Base-by-base conservation (phyloP, 2,329 filamentous ascomycete genomes). In the Podosphaera fusca region DNA sequence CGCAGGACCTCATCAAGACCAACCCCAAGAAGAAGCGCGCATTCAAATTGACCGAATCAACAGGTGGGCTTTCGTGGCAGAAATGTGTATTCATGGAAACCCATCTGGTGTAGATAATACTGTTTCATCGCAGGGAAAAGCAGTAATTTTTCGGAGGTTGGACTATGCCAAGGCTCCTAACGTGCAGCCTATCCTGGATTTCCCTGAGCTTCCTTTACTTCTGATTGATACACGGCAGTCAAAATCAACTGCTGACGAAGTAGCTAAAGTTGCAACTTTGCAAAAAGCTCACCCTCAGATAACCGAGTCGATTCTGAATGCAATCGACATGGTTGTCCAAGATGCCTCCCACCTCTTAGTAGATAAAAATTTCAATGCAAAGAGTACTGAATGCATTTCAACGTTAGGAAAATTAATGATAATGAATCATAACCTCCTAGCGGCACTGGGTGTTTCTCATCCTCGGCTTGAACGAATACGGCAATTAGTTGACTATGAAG, bases 41-140 rank as follows among this genome's bases (percentile, higher is more conserved):
- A 71, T 88, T 49, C 90, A 98, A 68, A 78, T 96, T 35, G 89
- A 96, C 71, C 81, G 90, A 61, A 95, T 98, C 71, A 98, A 98
- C 70, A 79, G 85, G 60, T 98, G 94, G 92, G 89, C 92, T 0
- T 96, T 95, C 69, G 92, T 98, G 0, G 85, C 85, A 31, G 92
- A 98, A 69, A 85, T 96, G 80, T 92, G 88, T 70, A 95, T 96
- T 61, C 92, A 98, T 67, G 92, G 90, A 42, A 96, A 94, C 66
- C 92, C 92, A 0, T 95, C 87, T 0, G 92, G 92, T 0, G 87
- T 98, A 49, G 92, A 98, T 71, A 98, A 98, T 69, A 98, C 92
- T 2, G 90, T 98, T 34, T 78, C 90, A 10, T 85, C 89, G 10
- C 86, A 94, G 65, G 92, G 92, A 58, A 95, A 95, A 71, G 92